Evolutionary conservation across 2,329 filamentous ascomycete species (phyloP), one percentile per base, ranked within the genome.

Genomic region (Blumeriella jaapii): DNA sequence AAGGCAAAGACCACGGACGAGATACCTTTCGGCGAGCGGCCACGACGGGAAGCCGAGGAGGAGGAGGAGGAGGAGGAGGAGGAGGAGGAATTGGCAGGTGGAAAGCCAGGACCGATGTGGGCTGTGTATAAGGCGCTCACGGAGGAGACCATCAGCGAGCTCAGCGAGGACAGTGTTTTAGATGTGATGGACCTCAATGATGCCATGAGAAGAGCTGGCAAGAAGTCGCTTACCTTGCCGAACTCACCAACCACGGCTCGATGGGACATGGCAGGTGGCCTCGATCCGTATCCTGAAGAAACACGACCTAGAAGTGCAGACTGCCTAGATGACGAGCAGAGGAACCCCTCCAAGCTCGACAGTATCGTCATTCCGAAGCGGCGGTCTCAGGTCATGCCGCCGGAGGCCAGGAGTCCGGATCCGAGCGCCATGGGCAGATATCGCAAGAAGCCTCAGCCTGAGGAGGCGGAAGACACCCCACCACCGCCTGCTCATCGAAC

Each of bases 1-100:
- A 29, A 38, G 22, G 26, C 35, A 2, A 27, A 24, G 12, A 18
- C 25, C 9, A 23, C 30, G 7, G 25, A 46, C 12, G 46, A 53
- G 6, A 38, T 53, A 17, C 52, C 53, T 17, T 52, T 56, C 42
- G 53, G 52, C n/a, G 52, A 50, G 31, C 41, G 48, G n/a, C 30
- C 42, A 12, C 39, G 42, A 39, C 40, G 41, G 34, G 44, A 40
- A 13, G 39, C 39, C 4, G 44, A 47, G 32, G 39, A 45, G 26
- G 29, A 14, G 29, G 22, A 23, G 2, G 24, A 15, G 10, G 22
- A 24, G 16, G 35, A 25, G 5, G 22, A 18, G 13, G n/a, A n/a
- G 5, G 44, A 47, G 32, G 39, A 45, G 26, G 29, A 14, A 30
- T 19, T 29, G 2, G 24, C 22, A 10, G 22, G 29, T 23, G 35